Percentiles rank a stretch among this genome's conserved stretches.
Conservation (phyloP, 1,139 yeast species). For the Kluyveromyces sp. region DNA sequence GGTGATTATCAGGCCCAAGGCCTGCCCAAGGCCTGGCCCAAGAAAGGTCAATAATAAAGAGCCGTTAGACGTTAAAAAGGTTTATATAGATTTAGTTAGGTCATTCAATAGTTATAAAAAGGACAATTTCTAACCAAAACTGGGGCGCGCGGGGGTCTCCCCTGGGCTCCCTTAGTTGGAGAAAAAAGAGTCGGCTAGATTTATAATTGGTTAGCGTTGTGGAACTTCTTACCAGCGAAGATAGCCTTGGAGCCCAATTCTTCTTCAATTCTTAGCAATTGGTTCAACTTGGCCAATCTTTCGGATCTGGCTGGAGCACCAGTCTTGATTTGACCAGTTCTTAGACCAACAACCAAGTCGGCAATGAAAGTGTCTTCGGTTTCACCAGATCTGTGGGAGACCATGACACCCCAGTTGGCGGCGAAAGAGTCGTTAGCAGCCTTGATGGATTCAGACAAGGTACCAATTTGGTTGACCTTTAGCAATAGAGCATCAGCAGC, state of each 20-base stretch:
- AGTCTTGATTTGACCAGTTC: conserved; percentile 96
- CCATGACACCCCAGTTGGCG: conserved; percentile 98
- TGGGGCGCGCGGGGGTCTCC: too few relatives aligned
- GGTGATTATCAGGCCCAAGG: too few relatives aligned
- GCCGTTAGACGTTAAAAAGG: too few relatives aligned
- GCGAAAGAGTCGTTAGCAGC: conserved; percentile 87
- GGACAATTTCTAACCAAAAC: too few relatives aligned
- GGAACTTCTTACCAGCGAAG: conserved; percentile 90
- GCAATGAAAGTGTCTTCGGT: conserved; percentile 98
- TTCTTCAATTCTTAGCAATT: conserved; percentile 95
- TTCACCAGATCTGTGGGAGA: conserved; percentile 98
- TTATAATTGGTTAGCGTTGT: conserved; percentile 35
- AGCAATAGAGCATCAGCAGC: conserved; percentile 86
- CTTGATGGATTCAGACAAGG: conserved; percentile 82
- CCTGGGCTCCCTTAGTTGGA: too few relatives aligned
- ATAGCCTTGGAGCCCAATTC: conserved; percentile 92
- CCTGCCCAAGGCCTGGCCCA: too few relatives aligned
- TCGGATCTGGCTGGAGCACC: conserved; percentile 99
- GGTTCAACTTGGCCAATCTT: conserved; percentile 96
- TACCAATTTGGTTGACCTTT: conserved; percentile 95
- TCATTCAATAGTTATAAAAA: too few relatives aligned
- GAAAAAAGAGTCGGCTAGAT: not conserved
- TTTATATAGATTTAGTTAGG: too few relatives aligned
- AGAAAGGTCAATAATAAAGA: too few relatives aligned
- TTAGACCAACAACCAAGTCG: conserved; percentile 91